Base-by-base conservation (phyloP, 2,329 filamentous ascomycete species). In the Hymenoscyphus fructigenus region DNA sequence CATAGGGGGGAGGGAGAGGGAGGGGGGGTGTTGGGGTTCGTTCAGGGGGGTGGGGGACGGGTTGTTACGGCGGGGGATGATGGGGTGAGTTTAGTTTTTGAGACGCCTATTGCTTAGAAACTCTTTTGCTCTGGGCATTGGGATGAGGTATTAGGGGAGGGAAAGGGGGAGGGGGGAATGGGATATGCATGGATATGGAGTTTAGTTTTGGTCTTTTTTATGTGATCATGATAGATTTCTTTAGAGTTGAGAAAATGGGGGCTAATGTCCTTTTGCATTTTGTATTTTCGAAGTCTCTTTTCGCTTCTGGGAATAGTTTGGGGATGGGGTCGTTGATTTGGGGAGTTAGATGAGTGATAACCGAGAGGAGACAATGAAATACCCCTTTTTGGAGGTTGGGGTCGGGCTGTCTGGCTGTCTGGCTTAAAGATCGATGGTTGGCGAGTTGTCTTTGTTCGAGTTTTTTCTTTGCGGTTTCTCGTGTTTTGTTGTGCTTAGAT, bases 31-130 rank as follows among this genome's bases (percentile, higher is more conserved):
- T 79, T 98, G 71, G 93, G 90, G 0, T 99, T 98, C 75, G 93
- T 96, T 61, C 93, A 97, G 78, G 88, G 88, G 6, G 84, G 88
- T 75, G 92, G 92, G 0, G 86, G 88, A 77, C 84, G 88, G 69
- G 82, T 98, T 59, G 85, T 97, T 4, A 98, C 95, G 5, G 95
- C 93, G 1, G 95, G 95, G 28, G 95, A 99, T 79, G 95, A 99
- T 75, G 84, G 86, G 6, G 77, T 91, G 29, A 81, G 86, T 32
- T 76, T 92, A 72, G 85, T 92, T 1, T 92, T 91, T 75, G 86
- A 89, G 75, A 81, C 74, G 6, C 70, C 72, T 50, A 28, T 70
- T 59, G 66, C 64, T 59, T 69, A 53, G 59, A 10, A 5, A 6
- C 12, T 50, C n/a, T 6, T 20, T 20, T 20, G 17, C 17, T 10